Percentiles rank a stretch among this genome's conserved stretches.
phyloP scores from a whole-genome alignment of 148 eudicot genomes.

The Chenopodium formosanum region DNA sequence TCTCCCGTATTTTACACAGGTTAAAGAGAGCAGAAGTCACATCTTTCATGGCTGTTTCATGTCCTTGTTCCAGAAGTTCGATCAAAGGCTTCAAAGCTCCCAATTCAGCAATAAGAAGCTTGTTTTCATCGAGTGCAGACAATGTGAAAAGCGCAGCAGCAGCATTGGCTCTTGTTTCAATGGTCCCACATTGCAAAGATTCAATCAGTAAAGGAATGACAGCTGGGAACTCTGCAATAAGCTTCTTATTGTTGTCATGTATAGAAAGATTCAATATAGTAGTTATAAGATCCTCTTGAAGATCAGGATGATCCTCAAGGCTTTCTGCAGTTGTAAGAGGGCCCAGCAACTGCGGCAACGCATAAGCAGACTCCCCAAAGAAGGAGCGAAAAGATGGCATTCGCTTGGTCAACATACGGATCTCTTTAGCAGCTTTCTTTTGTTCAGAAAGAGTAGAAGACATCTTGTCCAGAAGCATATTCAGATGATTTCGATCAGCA shows the following conservation, averaged over 20 bases:
- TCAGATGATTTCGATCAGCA: slow-evolving; percentile 48
- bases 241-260: slow-evolving; percentile 40
- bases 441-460: slow-evolving; percentile 53
- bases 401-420: slow-evolving; percentile 40
- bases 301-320: slow-evolving; percentile 33
- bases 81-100: slow-evolving; percentile 49
- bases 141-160: slow-evolving; percentile 49
- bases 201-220: slow-evolving; percentile 45
- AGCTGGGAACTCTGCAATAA: slow-evolving; percentile 31
- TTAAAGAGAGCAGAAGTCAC: slow-evolving; percentile 47
- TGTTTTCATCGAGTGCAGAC: slow-evolving; percentile 51
- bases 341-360: slow-evolving; percentile 38
- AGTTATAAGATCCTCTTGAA: slow-evolving; percentile 51
- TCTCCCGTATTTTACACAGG: slow-evolving; percentile 41
- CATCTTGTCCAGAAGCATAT: slow-evolving; percentile 49
- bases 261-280: slow-evolving; percentile 42
- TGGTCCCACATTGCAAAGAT: slow-evolving; percentile 38
- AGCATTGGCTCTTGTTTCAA: slow-evolving; percentile 43
- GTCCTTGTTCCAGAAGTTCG: slow-evolving; percentile 46
- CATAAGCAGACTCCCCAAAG: slow-evolving; percentile 37
- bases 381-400: slow-evolving; percentile 40
- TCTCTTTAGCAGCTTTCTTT: slow-evolving; percentile 61
- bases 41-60: slow-evolving; percentile 46
- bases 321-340: slow-evolving; percentile 27
- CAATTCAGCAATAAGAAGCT: slow-evolving; percentile 32